phyloP scores from a whole-genome alignment of 768 basidiomycete genomes.

The Amanita pallidorosea region DNA sequence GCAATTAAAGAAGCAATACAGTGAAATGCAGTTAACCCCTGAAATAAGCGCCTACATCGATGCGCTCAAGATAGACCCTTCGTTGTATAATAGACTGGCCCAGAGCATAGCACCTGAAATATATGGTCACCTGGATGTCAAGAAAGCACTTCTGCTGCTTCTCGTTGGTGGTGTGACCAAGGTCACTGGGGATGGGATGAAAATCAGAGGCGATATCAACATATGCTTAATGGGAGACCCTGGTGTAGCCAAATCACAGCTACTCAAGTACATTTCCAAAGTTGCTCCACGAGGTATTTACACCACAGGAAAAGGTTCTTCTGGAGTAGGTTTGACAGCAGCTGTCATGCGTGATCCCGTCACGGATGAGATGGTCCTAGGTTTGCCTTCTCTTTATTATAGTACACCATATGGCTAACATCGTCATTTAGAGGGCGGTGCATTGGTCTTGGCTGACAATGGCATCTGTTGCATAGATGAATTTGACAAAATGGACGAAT shows the following conservation, averaged over 20 bases:
- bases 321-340: slow-evolving; percentile 96
- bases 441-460: slow-evolving; percentile 97
- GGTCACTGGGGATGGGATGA: slow-evolving; percentile 94
- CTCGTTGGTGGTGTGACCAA: slow-evolving; percentile 97
- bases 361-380: slow-evolving; percentile 98
- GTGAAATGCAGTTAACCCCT: slow-evolving; percentile 86
- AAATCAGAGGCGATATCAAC: slow-evolving; percentile 96
- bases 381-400: slow-evolving; percentile 32
- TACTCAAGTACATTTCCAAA: slow-evolving; percentile 97
- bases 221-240: slow-evolving; percentile 99
- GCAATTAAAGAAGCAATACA: slow-evolving; percentile 97
- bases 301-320: slow-evolving; percentile 97
- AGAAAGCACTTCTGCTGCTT: slow-evolving; percentile 87
- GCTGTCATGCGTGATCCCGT: slow-evolving; percentile 99
- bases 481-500: slow-evolving; percentile 99
- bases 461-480: slow-evolving; percentile 99
- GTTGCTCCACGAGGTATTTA: slow-evolving; percentile 96
- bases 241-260: slow-evolving; percentile 96
- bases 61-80: slow-evolving; percentile 60
- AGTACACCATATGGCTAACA: background rate
- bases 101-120: slow-evolving; percentile 97
- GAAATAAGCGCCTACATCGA: slow-evolving; percentile 63
- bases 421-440: slow-evolving; percentile 78
- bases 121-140: slow-evolving; percentile 94
- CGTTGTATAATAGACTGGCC: slow-evolving; percentile 81